Conservation (phyloP, 2,329 filamentous ascomycete genomes). For the Didymella pomorum region DNA sequence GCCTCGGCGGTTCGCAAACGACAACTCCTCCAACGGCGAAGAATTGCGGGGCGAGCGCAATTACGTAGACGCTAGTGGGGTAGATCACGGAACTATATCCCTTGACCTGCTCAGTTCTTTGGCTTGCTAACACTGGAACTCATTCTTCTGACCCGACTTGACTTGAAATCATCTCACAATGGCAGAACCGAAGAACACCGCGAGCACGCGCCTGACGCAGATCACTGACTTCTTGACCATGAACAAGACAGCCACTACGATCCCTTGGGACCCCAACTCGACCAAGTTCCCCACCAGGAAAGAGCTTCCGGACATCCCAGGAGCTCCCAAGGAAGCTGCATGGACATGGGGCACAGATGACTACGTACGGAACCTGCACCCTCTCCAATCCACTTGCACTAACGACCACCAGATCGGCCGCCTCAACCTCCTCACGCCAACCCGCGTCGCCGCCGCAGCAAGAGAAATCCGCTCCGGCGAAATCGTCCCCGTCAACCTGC, state of each 20-base stretch:
- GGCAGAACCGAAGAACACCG: conserved; percentile 45
- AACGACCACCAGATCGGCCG: conserved; percentile 54
- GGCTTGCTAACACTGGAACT: not conserved
- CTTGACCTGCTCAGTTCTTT: not conserved
- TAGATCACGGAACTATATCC: not conserved
- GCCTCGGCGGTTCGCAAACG: conserved; percentile 23
- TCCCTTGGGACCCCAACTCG: conserved; percentile 64
- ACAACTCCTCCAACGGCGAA: conserved; percentile 1
- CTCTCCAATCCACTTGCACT: not conserved
- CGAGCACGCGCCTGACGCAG: conserved; percentile 52
- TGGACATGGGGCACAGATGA: conserved; percentile 69
- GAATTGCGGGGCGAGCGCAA: conserved; percentile 20
- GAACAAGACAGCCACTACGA: conserved; percentile 56
- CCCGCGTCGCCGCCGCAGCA: conserved; percentile 61
- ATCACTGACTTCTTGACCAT: conserved; percentile 56
- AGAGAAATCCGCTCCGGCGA: conserved; percentile 64
- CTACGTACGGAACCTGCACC: conserved; percentile 45
- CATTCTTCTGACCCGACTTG: not conserved
- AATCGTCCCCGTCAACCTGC: conserved; percentile 64
- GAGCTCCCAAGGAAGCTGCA: conserved; percentile 63
- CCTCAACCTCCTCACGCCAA: conserved; percentile 65
- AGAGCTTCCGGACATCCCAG: conserved; percentile 61
- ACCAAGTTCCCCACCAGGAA: conserved; percentile 62
- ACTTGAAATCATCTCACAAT: conserved; percentile 27
- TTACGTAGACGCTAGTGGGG: conserved; percentile 15